These are phyloP conservation scores for Kregervanrija pseudodelftensis DNA, from an alignment of 805 yeast species.

Conservation along the genomic window DNA sequence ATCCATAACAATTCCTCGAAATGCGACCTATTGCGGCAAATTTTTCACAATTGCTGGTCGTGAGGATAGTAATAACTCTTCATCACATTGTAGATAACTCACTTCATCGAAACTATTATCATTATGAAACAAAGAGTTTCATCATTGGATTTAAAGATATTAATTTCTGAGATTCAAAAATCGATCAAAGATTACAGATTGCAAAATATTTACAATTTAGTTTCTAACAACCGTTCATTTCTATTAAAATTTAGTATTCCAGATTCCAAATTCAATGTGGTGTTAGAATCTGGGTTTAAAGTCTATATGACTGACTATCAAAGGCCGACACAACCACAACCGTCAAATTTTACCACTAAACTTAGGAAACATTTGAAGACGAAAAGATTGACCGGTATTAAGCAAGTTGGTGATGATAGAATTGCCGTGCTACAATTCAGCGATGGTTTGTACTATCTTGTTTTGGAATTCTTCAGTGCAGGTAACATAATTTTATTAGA, in stretches of 20 bases:
- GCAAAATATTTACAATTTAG: conserved; percentile 78
- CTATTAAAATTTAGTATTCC: conserved; percentile 76
- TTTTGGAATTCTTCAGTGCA: conserved; percentile 89
- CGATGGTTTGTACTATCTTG: conserved; percentile 72
- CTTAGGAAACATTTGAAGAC: conserved; percentile 81
- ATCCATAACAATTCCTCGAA: no score
- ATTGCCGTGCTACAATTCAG: conserved; percentile 79
- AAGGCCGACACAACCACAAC: conserved; percentile 72
- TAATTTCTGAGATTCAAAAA: conserved; percentile 57
- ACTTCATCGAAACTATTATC: not conserved
- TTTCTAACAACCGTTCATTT: conserved; percentile 64
- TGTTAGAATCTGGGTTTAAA: conserved; percentile 83
- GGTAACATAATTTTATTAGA: conserved; percentile 84
- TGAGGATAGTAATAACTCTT: no score
- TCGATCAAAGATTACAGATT: conserved; percentile 59
- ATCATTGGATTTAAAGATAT: conserved; percentile 70
- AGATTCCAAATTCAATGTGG: conserved; percentile 67
- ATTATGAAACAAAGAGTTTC: conserved; percentile 71
- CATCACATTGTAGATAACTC: no score
- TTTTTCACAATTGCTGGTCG: no score
- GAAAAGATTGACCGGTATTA: conserved; percentile 63
- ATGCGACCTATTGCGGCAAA: no score
- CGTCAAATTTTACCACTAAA: conserved; percentile 80
- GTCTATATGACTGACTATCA: conserved; percentile 73
- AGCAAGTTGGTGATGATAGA: conserved; percentile 75